phyloP scores from a whole-genome alignment of 2,329 filamentous ascomycete species.

The Cercospora janseana region DNA sequence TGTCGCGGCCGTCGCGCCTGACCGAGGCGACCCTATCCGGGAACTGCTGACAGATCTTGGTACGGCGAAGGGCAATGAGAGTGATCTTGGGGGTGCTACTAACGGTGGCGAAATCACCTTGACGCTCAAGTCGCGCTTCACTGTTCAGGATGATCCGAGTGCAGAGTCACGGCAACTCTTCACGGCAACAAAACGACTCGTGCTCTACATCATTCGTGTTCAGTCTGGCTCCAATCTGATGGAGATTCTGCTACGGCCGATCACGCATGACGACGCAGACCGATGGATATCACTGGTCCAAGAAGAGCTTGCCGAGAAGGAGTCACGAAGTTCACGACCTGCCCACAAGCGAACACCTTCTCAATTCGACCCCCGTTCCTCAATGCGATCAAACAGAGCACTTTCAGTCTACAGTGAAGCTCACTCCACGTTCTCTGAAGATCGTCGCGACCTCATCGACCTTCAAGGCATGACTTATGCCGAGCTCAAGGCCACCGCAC shows the following conservation, averaged over 20 bases:
- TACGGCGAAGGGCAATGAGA: constrained; percentile 94
- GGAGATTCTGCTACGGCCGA: constrained; percentile 90
- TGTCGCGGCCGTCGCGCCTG: constrained; percentile 71
- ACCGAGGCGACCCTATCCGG: constrained; percentile 79
- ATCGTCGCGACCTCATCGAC: constrained; percentile 64
- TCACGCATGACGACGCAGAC: constrained; percentile 80
- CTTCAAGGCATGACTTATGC: constrained; percentile 86
- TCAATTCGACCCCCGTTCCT: constrained; percentile 35
- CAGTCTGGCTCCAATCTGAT: constrained; percentile 90
- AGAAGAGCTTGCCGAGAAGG: constrained; percentile 66
- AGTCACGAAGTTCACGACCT: constrained; percentile 40
- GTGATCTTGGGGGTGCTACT: constrained; percentile 53
- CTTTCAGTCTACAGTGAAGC: constrained; percentile 43
- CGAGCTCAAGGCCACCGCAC: constrained; percentile 85
- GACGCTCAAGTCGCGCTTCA: constrained; percentile 38
- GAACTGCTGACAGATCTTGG: constrained; percentile 93
- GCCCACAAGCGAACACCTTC: constrained; percentile 29
- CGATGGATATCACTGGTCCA: constrained; percentile 79
- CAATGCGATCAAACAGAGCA: constrained; percentile 33
- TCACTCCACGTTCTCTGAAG: constrained; percentile 39
- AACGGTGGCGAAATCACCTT: constrained; percentile 38
- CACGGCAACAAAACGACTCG: constrained; percentile 97
- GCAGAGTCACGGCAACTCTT: constrained; percentile 88
- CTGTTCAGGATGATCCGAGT: constrained; percentile 68
- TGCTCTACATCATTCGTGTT: constrained; percentile 95